Evolutionary conservation across 495 filamentous ascomycete genomes (phyloP), one percentile per base, ranked within the genome.

Genomic region (Aspergillus ostianus): DNA sequence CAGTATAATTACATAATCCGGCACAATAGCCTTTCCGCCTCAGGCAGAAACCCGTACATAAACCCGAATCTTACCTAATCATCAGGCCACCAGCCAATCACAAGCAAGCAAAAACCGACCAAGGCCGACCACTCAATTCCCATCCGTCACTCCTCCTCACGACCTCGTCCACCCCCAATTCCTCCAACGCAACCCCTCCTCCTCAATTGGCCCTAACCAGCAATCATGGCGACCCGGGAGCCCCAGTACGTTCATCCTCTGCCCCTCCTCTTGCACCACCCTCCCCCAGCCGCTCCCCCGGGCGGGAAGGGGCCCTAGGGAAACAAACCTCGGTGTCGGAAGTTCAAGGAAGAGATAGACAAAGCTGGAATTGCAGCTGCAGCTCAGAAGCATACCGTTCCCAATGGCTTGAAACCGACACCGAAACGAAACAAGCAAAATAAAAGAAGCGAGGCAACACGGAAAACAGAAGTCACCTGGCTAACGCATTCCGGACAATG

Each of bases 141-240:
- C 47, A 45, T 47, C 47, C 17, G 29, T 30, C 15, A 46, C 51
- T 15, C 30, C 61, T 64, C 67, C 65, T 65, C 62, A 64, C 66
- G 60, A 65, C 61, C 65, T 68, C 65, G 65, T 26, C 57, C 59
- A 56, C 32, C 51, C 36, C 67, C 5, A 64, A 64, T 62, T 63
- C 54, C 60, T 64, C 59, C 47, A 48, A 63, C 58, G 66, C 64
- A 55, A 63, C 59, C 45, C 55, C 53, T 53, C 59, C 50, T 51
- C 49, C 53, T 61, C 67, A 67, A 72, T 70, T 68, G 58, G 56
- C 27, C 67, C 51, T 58, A 64, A 65, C 68, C 65, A 23, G 61
- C 63, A 71, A 79, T 72, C 66, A 84, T 84, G 81, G 65, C 81
- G 55, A 68, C 71, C 56, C 73, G 81, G 74, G 73, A 80, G 54